Percentiles rank a stretch among this genome's conserved stretches.
Evolutionary conservation across 2,329 filamentous ascomycete genomes (phyloP).

Genomic region (Fusarium humuli): DNA sequence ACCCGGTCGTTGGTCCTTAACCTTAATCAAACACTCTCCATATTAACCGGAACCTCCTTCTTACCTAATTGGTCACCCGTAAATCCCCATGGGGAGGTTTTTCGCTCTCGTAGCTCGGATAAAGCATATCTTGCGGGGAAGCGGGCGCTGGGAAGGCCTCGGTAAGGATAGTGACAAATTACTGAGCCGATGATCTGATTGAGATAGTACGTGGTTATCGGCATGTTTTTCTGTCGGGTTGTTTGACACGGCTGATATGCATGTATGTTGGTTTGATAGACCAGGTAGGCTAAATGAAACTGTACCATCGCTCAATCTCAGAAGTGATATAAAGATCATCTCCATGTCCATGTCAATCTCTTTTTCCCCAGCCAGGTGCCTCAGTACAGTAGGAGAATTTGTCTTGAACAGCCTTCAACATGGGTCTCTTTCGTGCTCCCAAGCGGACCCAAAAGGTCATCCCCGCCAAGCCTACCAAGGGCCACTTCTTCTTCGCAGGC

Average conservation of each 20-base stretch:
- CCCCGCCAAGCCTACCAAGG: conserved; percentile 16
- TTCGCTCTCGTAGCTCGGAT: conserved; percentile 17
- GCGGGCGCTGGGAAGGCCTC: not conserved
- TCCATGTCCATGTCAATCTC: not conserved
- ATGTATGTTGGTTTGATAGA: not conserved
- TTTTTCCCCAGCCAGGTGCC: not conserved
- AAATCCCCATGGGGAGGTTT: conserved; percentile 12
- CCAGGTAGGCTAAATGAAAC: not conserved
- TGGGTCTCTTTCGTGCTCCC: conserved; percentile 15
- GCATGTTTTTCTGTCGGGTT: not conserved
- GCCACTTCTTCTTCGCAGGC: conserved; percentile 18
- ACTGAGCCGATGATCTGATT: not conserved
- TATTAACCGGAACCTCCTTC: not conserved
- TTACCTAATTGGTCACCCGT: not conserved
- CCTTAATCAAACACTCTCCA: not conserved
- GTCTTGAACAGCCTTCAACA: not conserved
- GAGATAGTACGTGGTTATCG: not conserved
- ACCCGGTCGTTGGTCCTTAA: not conserved
- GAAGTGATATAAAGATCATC: conserved; percentile 7
- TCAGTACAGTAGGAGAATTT: too few relatives aligned
- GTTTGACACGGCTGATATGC: not conserved
- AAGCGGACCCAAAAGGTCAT: conserved; percentile 24
- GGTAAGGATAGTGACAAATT: not conserved
- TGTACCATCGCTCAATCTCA: not conserved
- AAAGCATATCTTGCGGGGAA: conserved; percentile 21